Evolutionary conservation across 805 yeast genomes (phyloP), one percentile per base, ranked within the genome.

Genomic region (Candida taoyuanica): DNA sequence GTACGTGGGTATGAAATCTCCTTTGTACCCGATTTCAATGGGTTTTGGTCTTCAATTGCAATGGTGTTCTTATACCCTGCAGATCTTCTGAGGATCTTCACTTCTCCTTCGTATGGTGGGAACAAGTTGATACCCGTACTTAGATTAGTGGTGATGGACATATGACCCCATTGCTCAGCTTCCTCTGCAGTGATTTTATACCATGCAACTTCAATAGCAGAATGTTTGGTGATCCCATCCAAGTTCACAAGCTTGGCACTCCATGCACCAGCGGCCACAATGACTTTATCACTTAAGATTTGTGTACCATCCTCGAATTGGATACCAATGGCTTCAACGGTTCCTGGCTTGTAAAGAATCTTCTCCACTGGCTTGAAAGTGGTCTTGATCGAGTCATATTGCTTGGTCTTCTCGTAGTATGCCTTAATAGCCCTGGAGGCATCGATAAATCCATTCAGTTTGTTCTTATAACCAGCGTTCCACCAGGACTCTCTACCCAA

Each of bases 401-500:
- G 18, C 31, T 47, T 39, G 15, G 50, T 46, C 31, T 40, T 40
- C 8, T 47, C 29, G 28, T 47, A 47, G 34, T 34, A 36, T 1
- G 36, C 38, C 29, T 44, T 33, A 12, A 44, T 28, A 2, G 43
- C 43, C 17, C 33, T 35, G 3, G 29, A 30, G 17, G 50, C 50
- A 15, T 47, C 50, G 25, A 47, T 47, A 24, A 44, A 38, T 5
- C 48, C 48, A 20, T 37, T 37, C 17, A 32, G 15, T 6, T 17
- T 24, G 38, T 47, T 47, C 2, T 31, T 17, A 26, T 41, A 47
- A 4, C 50, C 50, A 8, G 14, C 29, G 36, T 47, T 47, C 46
- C 47, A 47, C 42, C 33, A 25, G 4, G 46, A 32, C 13, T 48
- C 44, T 56, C 62, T 35, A 42, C 49, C 38, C 36, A 46, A 17